Conservation (phyloP, 192 early-diverging fungal species). For the Ambispora gerdemannii region DNA sequence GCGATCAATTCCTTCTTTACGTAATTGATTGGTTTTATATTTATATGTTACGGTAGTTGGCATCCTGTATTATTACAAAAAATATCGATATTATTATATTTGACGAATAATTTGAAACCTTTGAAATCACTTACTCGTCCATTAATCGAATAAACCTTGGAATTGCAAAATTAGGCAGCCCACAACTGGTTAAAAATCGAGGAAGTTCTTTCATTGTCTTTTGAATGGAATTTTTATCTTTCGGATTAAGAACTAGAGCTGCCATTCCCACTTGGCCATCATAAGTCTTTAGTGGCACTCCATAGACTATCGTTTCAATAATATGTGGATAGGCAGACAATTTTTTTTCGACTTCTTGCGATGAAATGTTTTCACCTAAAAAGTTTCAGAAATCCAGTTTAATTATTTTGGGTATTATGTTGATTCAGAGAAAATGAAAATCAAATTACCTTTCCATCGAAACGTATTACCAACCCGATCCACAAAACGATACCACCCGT, state of each 20-base stretch:
- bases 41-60: not conserved
- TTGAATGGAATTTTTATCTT: constrained; percentile 41
- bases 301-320: constrained; percentile 62
- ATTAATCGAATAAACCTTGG: constrained; percentile 62
- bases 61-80: not conserved
- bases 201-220: not conserved
- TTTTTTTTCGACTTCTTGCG: constrained; percentile 59
- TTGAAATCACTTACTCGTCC: constrained; percentile 38
- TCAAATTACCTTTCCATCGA: constrained; percentile 55
- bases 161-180: constrained; percentile 61
- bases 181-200: constrained; percentile 24
- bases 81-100: not conserved
- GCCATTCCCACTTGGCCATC: constrained; percentile 72
- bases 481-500: constrained; percentile 61
- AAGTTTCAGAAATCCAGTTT: not conserved
- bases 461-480: constrained; percentile 72
- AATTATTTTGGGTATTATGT: not conserved
- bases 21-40: not conserved
- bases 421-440: no score
- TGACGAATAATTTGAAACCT: not conserved
- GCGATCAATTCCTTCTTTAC: not conserved
- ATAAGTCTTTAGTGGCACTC: constrained; percentile 51
- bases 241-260: constrained; percentile 52
- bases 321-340: constrained; percentile 51
- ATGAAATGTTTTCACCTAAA: constrained; percentile 51